Percentiles rank a stretch among this genome's conserved stretches.
phyloP scores from a whole-genome alignment of 202 grass and related monocot genomes.

The Zoysia matrella region DNA sequence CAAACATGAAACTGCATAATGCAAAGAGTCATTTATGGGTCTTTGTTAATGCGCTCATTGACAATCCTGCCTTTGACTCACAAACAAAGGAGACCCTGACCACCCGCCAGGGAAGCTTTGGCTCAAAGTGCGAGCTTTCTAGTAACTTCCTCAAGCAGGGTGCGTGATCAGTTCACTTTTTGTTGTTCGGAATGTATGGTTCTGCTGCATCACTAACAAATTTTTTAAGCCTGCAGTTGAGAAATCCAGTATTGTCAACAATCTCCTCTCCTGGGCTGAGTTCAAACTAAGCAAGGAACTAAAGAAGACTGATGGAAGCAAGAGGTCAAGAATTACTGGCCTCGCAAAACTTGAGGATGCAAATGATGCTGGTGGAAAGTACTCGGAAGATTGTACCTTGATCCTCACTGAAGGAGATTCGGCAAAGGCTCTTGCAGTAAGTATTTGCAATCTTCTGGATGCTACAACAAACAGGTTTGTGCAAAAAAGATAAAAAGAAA shows the following conservation, averaged over 20 bases:
- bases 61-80: constrained; percentile 97
- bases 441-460: constrained; percentile 21
- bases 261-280: constrained; percentile 88
- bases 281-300: constrained; percentile 90
- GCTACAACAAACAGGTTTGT: not conserved
- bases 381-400: constrained; percentile 78
- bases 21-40: constrained; percentile 87
- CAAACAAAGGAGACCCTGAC: constrained; percentile 98
- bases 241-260: constrained; percentile 59
- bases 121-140: constrained; percentile 77
- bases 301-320: constrained; percentile 91
- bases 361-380: constrained; percentile 83
- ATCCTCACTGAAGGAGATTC: constrained; percentile 98
- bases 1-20: constrained; percentile 78
- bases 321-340: constrained; percentile 72
- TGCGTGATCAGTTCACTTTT: constrained; percentile 24
- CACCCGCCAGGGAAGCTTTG: constrained; percentile 85
- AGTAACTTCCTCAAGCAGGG: constrained; percentile 69
- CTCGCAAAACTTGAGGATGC: constrained; percentile 93
- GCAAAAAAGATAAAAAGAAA: constrained; percentile 23
- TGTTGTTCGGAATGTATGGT: not conserved
- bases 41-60: constrained; percentile 85
- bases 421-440: constrained; percentile 92
- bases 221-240: constrained; percentile 57
- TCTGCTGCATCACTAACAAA: not conserved